phyloP scores from a whole-genome alignment of 192 early-diverging fungal species.

The Linnemannia hyalina region DNA sequence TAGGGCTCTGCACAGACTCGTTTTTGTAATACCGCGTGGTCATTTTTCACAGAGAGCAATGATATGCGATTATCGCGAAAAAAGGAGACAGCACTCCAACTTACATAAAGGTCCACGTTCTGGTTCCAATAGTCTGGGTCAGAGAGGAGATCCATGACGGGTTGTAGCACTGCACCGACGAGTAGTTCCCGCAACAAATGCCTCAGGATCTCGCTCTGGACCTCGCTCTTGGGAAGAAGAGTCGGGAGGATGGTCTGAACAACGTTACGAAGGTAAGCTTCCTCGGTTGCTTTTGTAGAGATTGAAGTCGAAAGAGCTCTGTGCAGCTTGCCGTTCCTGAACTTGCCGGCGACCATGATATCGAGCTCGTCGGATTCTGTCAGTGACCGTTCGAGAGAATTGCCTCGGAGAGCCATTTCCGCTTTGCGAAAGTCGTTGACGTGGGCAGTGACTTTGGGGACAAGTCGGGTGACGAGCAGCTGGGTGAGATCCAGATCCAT shows the following conservation, averaged over 20 bases:
- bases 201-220: slow-evolving; percentile 68
- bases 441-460: slow-evolving; percentile 82
- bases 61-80: neutral
- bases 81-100: slow-evolving; percentile 7
- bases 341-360: slow-evolving; percentile 68
- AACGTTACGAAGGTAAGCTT: slow-evolving; percentile 73
- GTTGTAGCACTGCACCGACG: slow-evolving; percentile 75
- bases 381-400: slow-evolving; percentile 60
- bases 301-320: slow-evolving; percentile 66
- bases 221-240: slow-evolving; percentile 71
- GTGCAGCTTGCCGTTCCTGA: slow-evolving; percentile 69
- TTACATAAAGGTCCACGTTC: slow-evolving; percentile 75
- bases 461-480: slow-evolving; percentile 69
- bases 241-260: slow-evolving; percentile 73
- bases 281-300: slow-evolving; percentile 61
- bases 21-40: neutral
- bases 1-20: slow-evolving; percentile 3
- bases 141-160: slow-evolving; percentile 73
- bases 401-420: slow-evolving; percentile 64
- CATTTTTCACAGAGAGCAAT: neutral
- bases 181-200: slow-evolving; percentile 84
- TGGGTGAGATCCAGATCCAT: slow-evolving; percentile 71
- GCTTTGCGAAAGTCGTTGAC: slow-evolving; percentile 73
- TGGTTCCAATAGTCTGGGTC: slow-evolving; percentile 94
- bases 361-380: slow-evolving; percentile 70